Percentiles rank a stretch among this genome's conserved stretches.
Evolutionary conservation across 257 asterid genomes (phyloP).

Genomic region (Agastache rugosa): DNA sequence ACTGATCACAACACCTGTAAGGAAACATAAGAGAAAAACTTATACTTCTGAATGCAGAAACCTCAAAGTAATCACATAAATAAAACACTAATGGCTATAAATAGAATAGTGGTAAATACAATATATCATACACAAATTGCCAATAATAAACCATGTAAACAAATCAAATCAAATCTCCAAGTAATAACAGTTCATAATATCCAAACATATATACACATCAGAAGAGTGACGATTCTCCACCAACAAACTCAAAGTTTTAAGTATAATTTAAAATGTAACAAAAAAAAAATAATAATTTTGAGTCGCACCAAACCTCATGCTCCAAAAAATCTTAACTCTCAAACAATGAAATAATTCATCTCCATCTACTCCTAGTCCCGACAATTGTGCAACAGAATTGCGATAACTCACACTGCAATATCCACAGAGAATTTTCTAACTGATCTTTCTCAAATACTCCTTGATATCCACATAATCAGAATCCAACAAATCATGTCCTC

Average conservation of each 20-base stretch:
- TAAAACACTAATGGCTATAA: neutral
- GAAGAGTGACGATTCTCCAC: neutral
- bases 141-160: slow-evolving; percentile 4
- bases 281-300: no score
- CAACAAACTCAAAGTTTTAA: neutral
- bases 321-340: slow-evolving; percentile 23
- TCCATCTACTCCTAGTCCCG: slow-evolving; percentile 25
- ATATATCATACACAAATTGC: slow-evolving; percentile 13
- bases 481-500: no score
- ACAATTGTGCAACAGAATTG: no score
- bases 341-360: slow-evolving; percentile 9
- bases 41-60: slow-evolving; percentile 3
- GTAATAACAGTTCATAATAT: neutral
- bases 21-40: slow-evolving; percentile 8
- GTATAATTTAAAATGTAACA: no score
- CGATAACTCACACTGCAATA: no score
- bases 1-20: slow-evolving; percentile 70
- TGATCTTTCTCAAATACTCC: no score
- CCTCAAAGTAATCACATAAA: neutral
- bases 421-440: no score
- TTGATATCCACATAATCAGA: no score
- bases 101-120: neutral
- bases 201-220: neutral
- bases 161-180: slow-evolving; percentile 2
- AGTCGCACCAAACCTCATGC: slow-evolving; percentile 9